A percentile compares a stretch with the other conserved stretches of the same genome.
These are phyloP conservation scores for Bipolaris gigantea DNA, from an alignment of 2,329 filamentous ascomycete species.

Conservation along the genomic window DNA sequence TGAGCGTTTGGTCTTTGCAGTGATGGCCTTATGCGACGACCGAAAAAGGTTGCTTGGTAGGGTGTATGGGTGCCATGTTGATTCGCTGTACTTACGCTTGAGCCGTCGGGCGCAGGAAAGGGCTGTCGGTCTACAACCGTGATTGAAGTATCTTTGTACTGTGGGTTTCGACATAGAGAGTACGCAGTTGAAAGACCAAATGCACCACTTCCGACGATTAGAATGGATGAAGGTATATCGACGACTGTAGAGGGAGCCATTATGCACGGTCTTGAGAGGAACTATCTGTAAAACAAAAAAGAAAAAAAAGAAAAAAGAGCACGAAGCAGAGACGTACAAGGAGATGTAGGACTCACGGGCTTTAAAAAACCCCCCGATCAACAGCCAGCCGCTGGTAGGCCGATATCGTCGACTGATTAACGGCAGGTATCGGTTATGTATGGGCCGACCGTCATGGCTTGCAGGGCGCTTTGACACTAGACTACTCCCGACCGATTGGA, in stretches of 20 bases:
- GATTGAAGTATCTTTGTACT: slow-evolving; percentile 55
- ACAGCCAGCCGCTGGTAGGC: slow-evolving; percentile 18
- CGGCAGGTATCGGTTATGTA: slow-evolving; percentile 28
- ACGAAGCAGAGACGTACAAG: background rate
- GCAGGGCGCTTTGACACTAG: slow-evolving; percentile 19
- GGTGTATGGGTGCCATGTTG: background rate
- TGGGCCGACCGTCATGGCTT: slow-evolving; percentile 25
- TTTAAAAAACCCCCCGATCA: slow-evolving; percentile 1
- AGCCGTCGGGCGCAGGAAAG: slow-evolving; percentile 62
- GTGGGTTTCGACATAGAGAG: slow-evolving; percentile 65
- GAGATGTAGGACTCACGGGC: slow-evolving; percentile 13
- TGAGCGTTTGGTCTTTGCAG: background rate
- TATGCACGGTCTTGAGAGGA: background rate
- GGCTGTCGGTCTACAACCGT: slow-evolving; percentile 61
- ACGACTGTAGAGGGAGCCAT: slow-evolving; percentile 26
- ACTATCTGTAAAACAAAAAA: slow-evolving; percentile 1
- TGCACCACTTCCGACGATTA: slow-evolving; percentile 57
- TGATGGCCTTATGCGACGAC: background rate
- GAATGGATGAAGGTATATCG: slow-evolving; percentile 47
- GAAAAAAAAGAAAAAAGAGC: slow-evolving; percentile 6
- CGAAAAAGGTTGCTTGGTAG: background rate
- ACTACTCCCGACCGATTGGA: slow-evolving; percentile 12
- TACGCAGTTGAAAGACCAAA: slow-evolving; percentile 68
- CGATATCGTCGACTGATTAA: slow-evolving; percentile 31
- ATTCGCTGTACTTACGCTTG: slow-evolving; percentile 48